Conservation (phyloP, 805 yeast species). For the Candida rishiriensis region DNA sequence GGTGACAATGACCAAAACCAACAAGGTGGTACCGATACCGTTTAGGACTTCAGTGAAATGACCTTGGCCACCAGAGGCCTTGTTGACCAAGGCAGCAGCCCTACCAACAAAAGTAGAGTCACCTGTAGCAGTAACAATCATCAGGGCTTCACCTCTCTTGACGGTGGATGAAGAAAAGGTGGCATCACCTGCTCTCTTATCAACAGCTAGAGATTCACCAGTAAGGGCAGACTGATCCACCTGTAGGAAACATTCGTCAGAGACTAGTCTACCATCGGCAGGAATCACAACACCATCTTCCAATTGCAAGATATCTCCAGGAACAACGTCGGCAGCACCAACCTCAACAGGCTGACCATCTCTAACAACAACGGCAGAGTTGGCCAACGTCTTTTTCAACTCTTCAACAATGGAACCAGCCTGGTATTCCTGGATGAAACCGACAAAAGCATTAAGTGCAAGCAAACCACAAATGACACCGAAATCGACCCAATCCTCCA, state of each 20-base stretch:
- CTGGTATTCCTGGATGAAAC: conserved; percentile 96
- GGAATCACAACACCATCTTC: conserved; percentile 93
- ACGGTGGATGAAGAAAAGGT: conserved; percentile 91
- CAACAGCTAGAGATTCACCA: conserved; percentile 96
- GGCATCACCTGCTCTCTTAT: conserved; percentile 83
- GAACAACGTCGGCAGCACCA: conserved; percentile 82
- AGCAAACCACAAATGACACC: conserved; percentile 93
- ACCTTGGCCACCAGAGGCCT: conserved; percentile 89
- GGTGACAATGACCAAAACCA: conserved; percentile 83
- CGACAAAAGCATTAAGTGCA: conserved; percentile 84
- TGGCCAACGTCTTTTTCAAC: conserved; percentile 90
- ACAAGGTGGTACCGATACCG: conserved; percentile 92
- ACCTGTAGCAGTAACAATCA: conserved; percentile 94
- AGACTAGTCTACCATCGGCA: conserved; percentile 86
- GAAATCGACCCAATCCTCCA: conserved; percentile 97
- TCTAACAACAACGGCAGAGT: conserved; percentile 81
- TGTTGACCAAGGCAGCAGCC: conserved; percentile 94
- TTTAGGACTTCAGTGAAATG: conserved; percentile 96
- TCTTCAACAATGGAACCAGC: conserved; percentile 98
- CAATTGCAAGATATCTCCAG: conserved; percentile 89
- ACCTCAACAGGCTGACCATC: conserved; percentile 74
- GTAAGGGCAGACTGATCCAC: conserved; percentile 96
- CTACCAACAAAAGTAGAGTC: conserved; percentile 94
- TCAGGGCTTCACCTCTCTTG: conserved; percentile 92
- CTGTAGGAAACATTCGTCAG: conserved; percentile 83